Evolutionary conservation across 1,284 basidiomycete species (phyloP), one percentile per base, ranked within the genome.

Genomic region (Apiotrichum veenhuisii): DNA sequence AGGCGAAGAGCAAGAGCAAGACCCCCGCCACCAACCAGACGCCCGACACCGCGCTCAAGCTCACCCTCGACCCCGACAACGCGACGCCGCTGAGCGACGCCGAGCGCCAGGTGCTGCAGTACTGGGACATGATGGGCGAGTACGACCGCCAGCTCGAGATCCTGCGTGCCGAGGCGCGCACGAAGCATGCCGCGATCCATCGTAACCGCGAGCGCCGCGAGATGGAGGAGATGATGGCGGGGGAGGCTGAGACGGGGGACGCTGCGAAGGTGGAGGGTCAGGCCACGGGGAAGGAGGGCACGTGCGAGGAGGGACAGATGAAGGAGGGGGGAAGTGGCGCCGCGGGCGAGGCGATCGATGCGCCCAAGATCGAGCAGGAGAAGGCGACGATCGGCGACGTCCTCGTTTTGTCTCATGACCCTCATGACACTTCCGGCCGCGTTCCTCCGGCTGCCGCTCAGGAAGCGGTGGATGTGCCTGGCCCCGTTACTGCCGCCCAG

Each of bases 61-160:
- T 33, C 15, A 42, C 53, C 2, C 18, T 64, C 43, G 64, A 67
- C 36, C 57, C 62, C 14, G 55, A 60, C 18, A 27, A 52, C 11
- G 66, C 66, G 7, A 23, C 22, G 4, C 51, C 59, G 5, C 60
- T 67, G 9, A 52, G 61, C 14, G 12, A 43, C 0, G 27, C 36
- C 4, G 64, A 59, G 17, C 22, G 42, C 15, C 61, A 34, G 9
- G 57, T 60, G 18, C 51, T 71, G 5, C 55, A 48, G 3, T 64
- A 57, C 52, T 71, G 62, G 61, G 63, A 56, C 38, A 63, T 64
- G 51, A 52, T 26, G 50, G 61, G 54, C 14, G 55, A 45, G 23
- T 67, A 66, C 22, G 49, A n/a, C 37, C 36, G 27, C 27, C 27
- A 17, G 11, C 37, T 58, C 18, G 48, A 44, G 23, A 17, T 17